Evolutionary conservation across 768 basidiomycete species (phyloP), one percentile per base, ranked within the genome.

Genomic region (Hericium rajendrae): DNA sequence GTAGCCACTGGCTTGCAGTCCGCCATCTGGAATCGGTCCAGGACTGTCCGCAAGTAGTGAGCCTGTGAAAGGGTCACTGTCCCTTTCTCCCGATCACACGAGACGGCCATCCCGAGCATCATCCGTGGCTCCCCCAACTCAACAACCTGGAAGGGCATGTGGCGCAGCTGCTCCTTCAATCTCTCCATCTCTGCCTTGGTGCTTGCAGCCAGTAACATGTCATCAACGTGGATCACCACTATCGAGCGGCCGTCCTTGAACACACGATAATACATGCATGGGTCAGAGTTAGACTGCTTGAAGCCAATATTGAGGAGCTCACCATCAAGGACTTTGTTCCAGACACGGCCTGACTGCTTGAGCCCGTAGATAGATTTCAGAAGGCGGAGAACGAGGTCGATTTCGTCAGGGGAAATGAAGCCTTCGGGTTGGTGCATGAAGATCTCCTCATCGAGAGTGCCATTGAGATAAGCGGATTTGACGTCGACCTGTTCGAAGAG

Each of bases 351-450:
- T 22, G 22, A 22, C 22, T 22, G 22, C 22, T 22, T 22, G 22
- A 22, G 22, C 22, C 22, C 22, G 22, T 22, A 22, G 22, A 22
- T 22, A 22, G 22, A 22, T 22, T 22, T 22, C 22, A 22, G 22
- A 22, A 22, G 22, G 22, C 22, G 22, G 22, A 22, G 22, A 22
- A 22, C 22, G 2, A 22, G 22, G 22, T 22, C 22, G 22, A 22
- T 22, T 22, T 22, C 22, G 2, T 22, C 22, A 22, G 22, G 22
- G 22, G 22, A 22, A 22, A 22, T 22, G 55, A 54, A 65, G 0
- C 73, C 71, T 0, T 67, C 69, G 1, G 75, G 74, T 51, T 72
- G 69, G 9, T 67, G 38, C 74, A 81, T 77, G 66, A 73, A 80
- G 43, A 81, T 74, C 8, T 65, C 64, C 40, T 70, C 62, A 28